phyloP scores from a whole-genome alignment of 768 basidiomycete species.

The Daedaleopsis nitida region DNA sequence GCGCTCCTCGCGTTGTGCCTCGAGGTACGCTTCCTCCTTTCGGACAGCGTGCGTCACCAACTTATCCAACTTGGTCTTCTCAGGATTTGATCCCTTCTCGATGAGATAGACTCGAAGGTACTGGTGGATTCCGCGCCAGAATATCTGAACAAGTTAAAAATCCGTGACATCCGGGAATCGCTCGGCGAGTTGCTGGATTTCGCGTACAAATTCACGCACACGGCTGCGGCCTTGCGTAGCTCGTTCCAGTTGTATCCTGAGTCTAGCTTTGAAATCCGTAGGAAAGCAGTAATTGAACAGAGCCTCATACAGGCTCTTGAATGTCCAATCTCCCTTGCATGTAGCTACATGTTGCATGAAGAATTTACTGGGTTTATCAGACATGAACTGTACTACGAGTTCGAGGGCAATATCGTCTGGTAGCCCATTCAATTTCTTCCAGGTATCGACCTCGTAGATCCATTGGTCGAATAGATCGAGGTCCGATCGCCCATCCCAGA shows the following conservation, averaged over 20 bases:
- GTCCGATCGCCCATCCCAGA: constrained; percentile 19
- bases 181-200: constrained; percentile 22
- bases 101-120: constrained; percentile 22
- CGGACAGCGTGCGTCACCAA: neutral
- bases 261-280: constrained; percentile 12
- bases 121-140: constrained; percentile 15
- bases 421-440: constrained; percentile 16
- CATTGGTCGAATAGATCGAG: constrained; percentile 22
- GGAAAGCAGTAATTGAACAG: constrained; percentile 22
- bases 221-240: constrained; percentile 4
- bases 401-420: constrained; percentile 4
- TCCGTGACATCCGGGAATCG: constrained; percentile 19
- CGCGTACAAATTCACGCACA: constrained; percentile 22
- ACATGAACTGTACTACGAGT: constrained; percentile 21
- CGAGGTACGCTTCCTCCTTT: neutral
- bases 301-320: constrained; percentile 7
- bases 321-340: constrained; percentile 17
- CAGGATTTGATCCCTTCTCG: constrained; percentile 19
- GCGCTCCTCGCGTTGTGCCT: neutral
- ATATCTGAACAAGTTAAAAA: constrained; percentile 14
- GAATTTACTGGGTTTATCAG: constrained; percentile 18
- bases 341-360: constrained; percentile 27
- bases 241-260: neutral
- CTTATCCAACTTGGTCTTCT: neutral
- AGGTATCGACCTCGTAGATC: constrained; percentile 17